Conservation (phyloP, 768 basidiomycete genomes). For the Suillus cothurnatus region DNA sequence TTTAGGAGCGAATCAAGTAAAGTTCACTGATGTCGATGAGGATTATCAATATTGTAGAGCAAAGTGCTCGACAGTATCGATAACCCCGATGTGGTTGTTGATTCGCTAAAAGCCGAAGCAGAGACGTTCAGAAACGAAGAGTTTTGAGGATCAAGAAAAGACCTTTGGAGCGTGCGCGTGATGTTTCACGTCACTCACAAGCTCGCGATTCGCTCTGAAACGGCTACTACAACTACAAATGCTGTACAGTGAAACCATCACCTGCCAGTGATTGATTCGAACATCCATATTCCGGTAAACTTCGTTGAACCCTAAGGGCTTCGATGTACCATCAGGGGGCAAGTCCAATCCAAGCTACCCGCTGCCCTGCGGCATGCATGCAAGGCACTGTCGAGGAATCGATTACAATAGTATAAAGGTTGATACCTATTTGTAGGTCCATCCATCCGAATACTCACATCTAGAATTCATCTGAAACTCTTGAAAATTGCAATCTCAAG, state of each 20-base stretch:
- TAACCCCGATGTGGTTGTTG: no score
- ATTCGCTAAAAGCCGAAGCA: no score
- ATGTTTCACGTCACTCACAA: no score
- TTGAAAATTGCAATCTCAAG: not conserved
- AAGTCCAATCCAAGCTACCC: not conserved
- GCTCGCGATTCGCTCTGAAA: no score
- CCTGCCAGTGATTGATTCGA: not conserved
- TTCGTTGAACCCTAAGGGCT: not conserved
- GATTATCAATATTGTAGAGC: no score
- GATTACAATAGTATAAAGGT: not conserved
- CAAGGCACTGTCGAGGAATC: not conserved
- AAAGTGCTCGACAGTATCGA: no score
- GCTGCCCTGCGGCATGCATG: not conserved
- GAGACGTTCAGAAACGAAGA: no score
- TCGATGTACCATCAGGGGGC: not conserved
- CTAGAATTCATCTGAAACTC: not conserved
- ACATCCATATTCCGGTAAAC: not conserved
- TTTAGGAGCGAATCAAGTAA: no score
- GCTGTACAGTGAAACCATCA: not conserved
- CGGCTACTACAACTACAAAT: not conserved
- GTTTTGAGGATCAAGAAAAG: no score
- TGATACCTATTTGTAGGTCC: no score
- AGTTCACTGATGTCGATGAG: no score
- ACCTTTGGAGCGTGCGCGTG: no score
- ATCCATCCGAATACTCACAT: not conserved